Base-by-base conservation (phyloP, 176 grass and related monocot species). In the Cocos nucifera region DNA sequence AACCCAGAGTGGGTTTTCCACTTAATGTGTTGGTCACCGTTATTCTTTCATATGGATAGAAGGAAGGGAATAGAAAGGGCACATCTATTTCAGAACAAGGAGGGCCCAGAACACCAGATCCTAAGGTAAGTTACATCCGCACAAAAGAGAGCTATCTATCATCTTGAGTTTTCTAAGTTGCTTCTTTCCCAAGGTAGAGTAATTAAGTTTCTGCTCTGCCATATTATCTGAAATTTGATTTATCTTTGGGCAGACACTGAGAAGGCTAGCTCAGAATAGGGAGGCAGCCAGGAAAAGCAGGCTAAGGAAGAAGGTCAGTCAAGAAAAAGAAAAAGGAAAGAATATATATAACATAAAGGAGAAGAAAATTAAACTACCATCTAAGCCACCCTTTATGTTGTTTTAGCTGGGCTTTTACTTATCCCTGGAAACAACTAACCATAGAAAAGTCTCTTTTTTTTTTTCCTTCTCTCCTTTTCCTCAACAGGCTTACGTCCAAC, bases 271-370 rank as follows among this genome's bases (percentile, higher is more conserved):
- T 48, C 93, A 98, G 76, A 98, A 98, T 74, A 92, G 93, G 59
- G 87, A 98, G 74, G 93, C 93, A 39, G 93, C 93, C 27, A 92
- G 79, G 79, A 98, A 98, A 54, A 98, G 93, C 80, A 85, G 93
- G 73, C 64, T 98, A 3, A 86, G 93, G 53, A 98, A 89, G 79
- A 98, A 98, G 93, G 93, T 92, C 22, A 59, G 49, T 62, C 20
- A 80, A 44, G 22, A 16, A 70, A 70, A 44, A 71, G 21, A 61
- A 15, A 60, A 78, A 35, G 4, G 3, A 20, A 49, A 15, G 54
- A 54, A n/a, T n/a, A n/a, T n/a, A 56, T 17, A 57, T 65, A 57
- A 14, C 0, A 19, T 50, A 17, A 15, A 64, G 3, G 6, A 23
- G 23, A 51, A 50, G 2, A 53, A 67, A 67, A 60, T n/a, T 44